Conservation (phyloP, 129 eudicot species). For the Tagetes erecta region DNA sequence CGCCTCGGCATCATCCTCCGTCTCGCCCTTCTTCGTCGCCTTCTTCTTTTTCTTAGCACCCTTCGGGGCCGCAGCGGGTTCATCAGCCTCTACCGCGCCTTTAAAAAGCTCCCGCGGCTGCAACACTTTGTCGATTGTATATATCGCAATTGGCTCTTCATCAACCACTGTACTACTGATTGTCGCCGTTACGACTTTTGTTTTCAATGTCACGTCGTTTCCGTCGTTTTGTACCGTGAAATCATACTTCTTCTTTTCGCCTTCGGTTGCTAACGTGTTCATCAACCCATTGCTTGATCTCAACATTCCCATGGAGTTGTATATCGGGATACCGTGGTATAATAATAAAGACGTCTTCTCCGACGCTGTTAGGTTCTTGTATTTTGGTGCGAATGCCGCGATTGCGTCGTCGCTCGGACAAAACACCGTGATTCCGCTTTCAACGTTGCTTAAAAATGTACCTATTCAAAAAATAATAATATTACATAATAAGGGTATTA, state of each 20-base stretch:
- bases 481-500: too few species aligned
- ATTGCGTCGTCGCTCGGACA: conserved; percentile 68
- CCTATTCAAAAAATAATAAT: conserved; percentile 6
- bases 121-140: conserved; percentile 70
- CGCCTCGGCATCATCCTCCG: conserved; percentile 49
- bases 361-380: conserved; percentile 62
- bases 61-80: conserved; percentile 62
- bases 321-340: conserved; percentile 74
- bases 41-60: conserved; percentile 44
- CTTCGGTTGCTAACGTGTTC: conserved; percentile 92
- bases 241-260: conserved; percentile 72
- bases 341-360: conserved; percentile 59
- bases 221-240: conserved; percentile 73
- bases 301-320: conserved; percentile 81
- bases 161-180: conserved; percentile 73
- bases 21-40: conserved; percentile 21
- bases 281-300: conserved; percentile 73
- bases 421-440: conserved; percentile 73
- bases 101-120: conserved; percentile 70
- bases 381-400: conserved; percentile 60
- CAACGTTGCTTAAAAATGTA: conserved; percentile 47
- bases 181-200: conserved; percentile 69
- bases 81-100: conserved; percentile 44
- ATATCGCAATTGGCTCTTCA: conserved; percentile 75
- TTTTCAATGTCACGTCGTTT: conserved; percentile 63